Base-by-base conservation (phyloP, 73 alveolate species). In the Paramecium octaurelia region DNA sequence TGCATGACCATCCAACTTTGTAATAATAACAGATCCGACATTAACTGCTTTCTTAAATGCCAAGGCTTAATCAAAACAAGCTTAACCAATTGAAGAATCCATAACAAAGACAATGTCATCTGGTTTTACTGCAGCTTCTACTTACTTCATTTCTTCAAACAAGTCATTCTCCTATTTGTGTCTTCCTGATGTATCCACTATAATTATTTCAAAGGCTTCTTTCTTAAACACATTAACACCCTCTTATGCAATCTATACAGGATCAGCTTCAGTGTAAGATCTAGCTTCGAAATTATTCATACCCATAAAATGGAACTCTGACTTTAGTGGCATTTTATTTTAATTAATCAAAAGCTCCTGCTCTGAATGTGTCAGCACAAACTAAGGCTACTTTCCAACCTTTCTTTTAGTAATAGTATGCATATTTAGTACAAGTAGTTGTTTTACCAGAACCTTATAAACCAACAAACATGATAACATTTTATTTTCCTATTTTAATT, bases 301-400 rank as follows among this genome's bases (percentile, higher is more conserved):
- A 73, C 87, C 97, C 97, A 69, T 95, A 95, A 93, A 95, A 95
- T 64, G 97, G 97, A 18, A 95, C 95, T 76, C 95, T 86, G 20
- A 94, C 96, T 96, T 97, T 99, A 31, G 99, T 97, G 43, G 99
- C 99, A 89, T 98, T 99, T 95, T 98, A 99, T 94, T 97, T 98
- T 92, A 99, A 95, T 96, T 99, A 99, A 95, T 99, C 99, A 86
- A 99, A 99, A 29, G 99, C 99, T 42, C 99, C 99, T 44, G 99
- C 99, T 94, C 99, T 96, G 98, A 99, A 99, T 31, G 99, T 98
- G 95, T 99, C 99, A 24, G 99, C 99, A 76, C 99, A 97, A 9
- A 98, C 99, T 68, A 98, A 95, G 8, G 98, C 99, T 11, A 97
- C 99, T 90, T 96, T 95, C 99, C 99, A 98, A 18, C 99, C 99